Conservation (phyloP, 1,284 basidiomycete species). For the Fomitopsis betulina region DNA sequence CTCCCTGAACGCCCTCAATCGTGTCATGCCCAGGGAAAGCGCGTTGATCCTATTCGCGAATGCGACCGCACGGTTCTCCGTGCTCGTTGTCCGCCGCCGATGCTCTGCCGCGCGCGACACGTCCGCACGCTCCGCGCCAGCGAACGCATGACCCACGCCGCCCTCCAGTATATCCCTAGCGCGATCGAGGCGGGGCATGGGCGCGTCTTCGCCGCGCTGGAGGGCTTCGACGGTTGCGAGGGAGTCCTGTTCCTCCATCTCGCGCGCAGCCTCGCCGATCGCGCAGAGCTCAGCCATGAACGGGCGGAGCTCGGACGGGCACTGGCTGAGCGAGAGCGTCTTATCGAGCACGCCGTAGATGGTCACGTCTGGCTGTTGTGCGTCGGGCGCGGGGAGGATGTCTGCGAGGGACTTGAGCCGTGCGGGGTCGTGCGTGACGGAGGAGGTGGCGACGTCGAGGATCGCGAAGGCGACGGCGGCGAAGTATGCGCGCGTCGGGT, state of each 20-base stretch:
- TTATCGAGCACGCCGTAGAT: constrained; percentile 62
- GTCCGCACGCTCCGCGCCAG: background rate
- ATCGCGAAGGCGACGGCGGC: constrained; percentile 70
- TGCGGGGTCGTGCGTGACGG: constrained; percentile 29
- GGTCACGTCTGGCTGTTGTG: constrained; percentile 30
- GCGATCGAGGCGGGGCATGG: constrained; percentile 54
- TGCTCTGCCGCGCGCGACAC: background rate
- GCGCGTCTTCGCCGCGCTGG: constrained; percentile 39
- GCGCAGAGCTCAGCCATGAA: constrained; percentile 25
- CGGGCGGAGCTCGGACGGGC: constrained; percentile 36
- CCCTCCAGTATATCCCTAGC: constrained; percentile 54
- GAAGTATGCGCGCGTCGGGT: constrained; percentile 73
- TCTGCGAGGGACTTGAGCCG: constrained; percentile 8
- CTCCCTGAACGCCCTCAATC: constrained; percentile 63
- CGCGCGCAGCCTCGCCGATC: constrained; percentile 48
- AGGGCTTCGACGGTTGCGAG: constrained; percentile 44
- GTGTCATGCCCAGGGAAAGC: constrained; percentile 64
- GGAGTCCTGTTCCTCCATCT: constrained; percentile 56
- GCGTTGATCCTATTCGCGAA: constrained; percentile 73
- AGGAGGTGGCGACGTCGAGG: constrained; percentile 53
- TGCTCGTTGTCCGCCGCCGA: constrained; percentile 33
- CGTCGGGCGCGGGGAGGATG: constrained; percentile 6
- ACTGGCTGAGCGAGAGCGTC: constrained; percentile 47
- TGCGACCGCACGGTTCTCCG: constrained; percentile 49
- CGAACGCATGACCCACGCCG: constrained; percentile 42